Evolutionary conservation across 1,284 basidiomycete genomes (phyloP), one percentile per base, ranked within the genome.

Genomic region (Tylopilus sp.): DNA sequence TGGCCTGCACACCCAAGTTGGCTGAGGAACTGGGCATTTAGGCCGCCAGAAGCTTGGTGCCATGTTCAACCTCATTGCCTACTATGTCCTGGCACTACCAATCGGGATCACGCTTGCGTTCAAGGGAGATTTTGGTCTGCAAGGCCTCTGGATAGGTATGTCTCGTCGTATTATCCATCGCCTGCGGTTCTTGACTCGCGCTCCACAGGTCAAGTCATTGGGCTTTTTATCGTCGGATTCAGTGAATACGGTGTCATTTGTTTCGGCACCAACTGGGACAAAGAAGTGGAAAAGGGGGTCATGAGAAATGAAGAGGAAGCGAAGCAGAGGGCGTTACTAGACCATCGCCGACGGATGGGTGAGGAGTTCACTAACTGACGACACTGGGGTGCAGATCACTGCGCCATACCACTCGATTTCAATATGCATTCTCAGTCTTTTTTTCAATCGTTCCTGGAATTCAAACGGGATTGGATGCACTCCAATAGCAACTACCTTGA

Each of bases 41-140:
- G 87, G 88, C 15, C 79, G 85, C 26, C 88, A 90, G 61, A 84
- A 86, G 60, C 77, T 90, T 13, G 87, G 88, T 11, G 88, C 87
- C 8, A 60, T 83, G 7, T 89, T 88, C 71, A 90, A 90, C 62
- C 66, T 88, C 39, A 71, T 87, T 17, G 86, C 88, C 17, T 90
- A 90, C 68, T 90, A 90, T 59, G 74, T 88, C 3, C 71, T 90
- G 32, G 88, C 88, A 13, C 72, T 90, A n/a, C 87, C 87, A 0
- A 70, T 90, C 41, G 88, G 88, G 4, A 82, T 90, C 48, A 79
- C 76, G 2, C 76, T 90, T 15, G 88, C 88, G 0, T 90, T 89
- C 64, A 70, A 71, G 17, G 69, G 70, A 1, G 65, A 67, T 29
- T 66, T 84, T 8, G 85, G 86, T 5, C 66, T 88, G 31, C 76